phyloP scores from a whole-genome alignment of 805 yeast species.

The Kodamaea laetipori region DNA sequence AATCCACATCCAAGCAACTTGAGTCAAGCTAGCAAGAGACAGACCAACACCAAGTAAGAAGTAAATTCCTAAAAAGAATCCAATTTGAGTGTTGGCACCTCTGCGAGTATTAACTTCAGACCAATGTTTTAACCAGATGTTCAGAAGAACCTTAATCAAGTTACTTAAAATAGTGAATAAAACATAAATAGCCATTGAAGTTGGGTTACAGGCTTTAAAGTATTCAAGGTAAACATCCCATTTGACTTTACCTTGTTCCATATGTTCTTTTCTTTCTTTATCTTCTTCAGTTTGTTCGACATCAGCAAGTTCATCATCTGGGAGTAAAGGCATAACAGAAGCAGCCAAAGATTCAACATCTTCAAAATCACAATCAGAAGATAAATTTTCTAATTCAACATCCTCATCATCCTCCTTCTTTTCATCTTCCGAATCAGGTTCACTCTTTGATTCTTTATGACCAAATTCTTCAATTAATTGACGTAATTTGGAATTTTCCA shows the following conservation, averaged over 20 bases:
- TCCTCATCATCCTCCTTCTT: conserved; percentile 23
- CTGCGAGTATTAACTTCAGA: conserved; percentile 78
- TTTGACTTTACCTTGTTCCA: conserved; percentile 92
- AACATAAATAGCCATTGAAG: conserved; percentile 60
- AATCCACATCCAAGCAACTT: conserved; percentile 72
- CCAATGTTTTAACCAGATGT: conserved; percentile 97
- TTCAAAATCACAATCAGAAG: conserved; percentile 22
- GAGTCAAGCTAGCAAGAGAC: conserved; percentile 60
- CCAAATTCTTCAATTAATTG: conserved; percentile 67
- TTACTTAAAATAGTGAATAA: conserved; percentile 57
- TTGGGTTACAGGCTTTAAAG: conserved; percentile 82
- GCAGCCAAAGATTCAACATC: conserved; percentile 7
- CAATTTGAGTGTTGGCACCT: conserved; percentile 74
- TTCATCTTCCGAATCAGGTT: conserved; percentile 12
- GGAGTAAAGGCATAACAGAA: conserved; percentile 2
- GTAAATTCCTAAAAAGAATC: conserved; percentile 72
- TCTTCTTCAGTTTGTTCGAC: conserved; percentile 36
- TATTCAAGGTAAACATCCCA: conserved; percentile 82
- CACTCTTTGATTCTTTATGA: conserved; percentile 29
- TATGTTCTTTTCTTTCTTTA: conserved; percentile 60
- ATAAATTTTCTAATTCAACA: conserved; percentile 21
- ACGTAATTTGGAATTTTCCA: conserved; percentile 48
- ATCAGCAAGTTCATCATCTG: conserved; percentile 40
- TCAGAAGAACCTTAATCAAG: conserved; percentile 64
- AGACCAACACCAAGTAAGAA: conserved; percentile 71